Conservation (phyloP, 2,329 filamentous ascomycete genomes). For the Arthrinium puccinioides region DNA sequence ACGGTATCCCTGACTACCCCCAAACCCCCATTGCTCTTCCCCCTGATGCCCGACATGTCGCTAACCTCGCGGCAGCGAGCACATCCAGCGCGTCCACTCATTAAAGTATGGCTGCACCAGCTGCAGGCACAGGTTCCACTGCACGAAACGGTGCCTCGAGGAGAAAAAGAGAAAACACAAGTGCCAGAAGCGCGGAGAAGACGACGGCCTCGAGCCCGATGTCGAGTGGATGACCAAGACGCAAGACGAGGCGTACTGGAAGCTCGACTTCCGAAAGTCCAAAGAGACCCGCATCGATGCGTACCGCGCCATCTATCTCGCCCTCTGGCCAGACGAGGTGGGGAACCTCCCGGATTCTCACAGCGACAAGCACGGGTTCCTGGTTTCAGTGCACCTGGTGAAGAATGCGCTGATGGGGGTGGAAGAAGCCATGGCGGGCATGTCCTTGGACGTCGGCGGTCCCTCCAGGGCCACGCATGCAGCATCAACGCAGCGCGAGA, state of each 20-base stretch:
- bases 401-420: too few relatives aligned
- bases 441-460: too few relatives aligned
- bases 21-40: too few relatives aligned
- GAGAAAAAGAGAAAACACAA: background rate
- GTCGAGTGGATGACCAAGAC: slow-evolving; percentile 2
- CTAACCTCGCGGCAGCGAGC: background rate
- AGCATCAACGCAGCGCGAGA: too few relatives aligned
- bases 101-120: background rate
- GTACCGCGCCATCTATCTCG: too few relatives aligned
- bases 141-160: background rate
- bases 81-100: slow-evolving; percentile 1
- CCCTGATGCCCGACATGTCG: background rate
- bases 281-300: too few relatives aligned
- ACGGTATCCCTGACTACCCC: background rate
- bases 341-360: too few relatives aligned
- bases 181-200: background rate
- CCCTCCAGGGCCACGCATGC: too few relatives aligned
- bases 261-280: background rate
- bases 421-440: too few relatives aligned
- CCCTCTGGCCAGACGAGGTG: too few relatives aligned
- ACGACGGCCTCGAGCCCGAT: background rate
- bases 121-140: background rate
- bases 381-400: too few relatives aligned
- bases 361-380: too few relatives aligned
- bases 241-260: background rate